Percentiles rank a stretch among this genome's conserved stretches.
These are phyloP conservation scores for Avena insularis DNA, from an alignment of 176 grass and related monocot genomes.

Conservation along the genomic window DNA sequence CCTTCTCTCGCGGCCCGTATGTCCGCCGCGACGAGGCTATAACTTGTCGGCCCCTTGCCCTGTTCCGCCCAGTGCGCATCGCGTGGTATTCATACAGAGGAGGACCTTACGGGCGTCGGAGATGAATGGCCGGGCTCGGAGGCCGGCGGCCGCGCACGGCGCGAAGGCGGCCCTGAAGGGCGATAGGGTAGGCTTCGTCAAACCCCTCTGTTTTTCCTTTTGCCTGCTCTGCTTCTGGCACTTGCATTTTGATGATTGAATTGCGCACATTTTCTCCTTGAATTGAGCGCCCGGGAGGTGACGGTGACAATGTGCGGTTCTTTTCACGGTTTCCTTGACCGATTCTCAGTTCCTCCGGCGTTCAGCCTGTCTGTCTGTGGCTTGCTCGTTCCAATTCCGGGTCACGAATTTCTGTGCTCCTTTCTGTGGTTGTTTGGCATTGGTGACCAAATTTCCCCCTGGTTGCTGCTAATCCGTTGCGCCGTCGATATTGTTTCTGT, in stretches of 20 bases:
- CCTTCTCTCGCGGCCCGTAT: slow-evolving; percentile 24
- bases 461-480: slow-evolving; percentile 14
- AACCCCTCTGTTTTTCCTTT: slow-evolving; percentile 8
- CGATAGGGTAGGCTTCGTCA: slow-evolving; percentile 65
- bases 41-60: not conserved
- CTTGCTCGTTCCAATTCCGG: slow-evolving; percentile 20
- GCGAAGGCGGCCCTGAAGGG: slow-evolving; percentile 45
- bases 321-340: not conserved
- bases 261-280: slow-evolving; percentile 41
- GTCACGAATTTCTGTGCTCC: not conserved
- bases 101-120: slow-evolving; percentile 21
- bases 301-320: slow-evolving; percentile 26
- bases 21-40: not conserved
- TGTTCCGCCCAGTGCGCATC: not conserved
- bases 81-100: not conserved
- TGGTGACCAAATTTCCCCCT: not conserved
- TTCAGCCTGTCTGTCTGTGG: slow-evolving; percentile 1
- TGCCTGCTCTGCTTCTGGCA: slow-evolving; percentile 24
- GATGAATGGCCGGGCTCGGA: slow-evolving; percentile 52
- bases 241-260: slow-evolving; percentile 33
- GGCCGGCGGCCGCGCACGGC: slow-evolving; percentile 18
- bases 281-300: slow-evolving; percentile 44
- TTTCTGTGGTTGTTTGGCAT: not conserved
- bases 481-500: not conserved
- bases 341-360: not conserved